These are phyloP conservation scores for Moesziomyces antarcticus DNA, from an alignment of 1,284 basidiomycete genomes.

Conservation along the genomic window DNA sequence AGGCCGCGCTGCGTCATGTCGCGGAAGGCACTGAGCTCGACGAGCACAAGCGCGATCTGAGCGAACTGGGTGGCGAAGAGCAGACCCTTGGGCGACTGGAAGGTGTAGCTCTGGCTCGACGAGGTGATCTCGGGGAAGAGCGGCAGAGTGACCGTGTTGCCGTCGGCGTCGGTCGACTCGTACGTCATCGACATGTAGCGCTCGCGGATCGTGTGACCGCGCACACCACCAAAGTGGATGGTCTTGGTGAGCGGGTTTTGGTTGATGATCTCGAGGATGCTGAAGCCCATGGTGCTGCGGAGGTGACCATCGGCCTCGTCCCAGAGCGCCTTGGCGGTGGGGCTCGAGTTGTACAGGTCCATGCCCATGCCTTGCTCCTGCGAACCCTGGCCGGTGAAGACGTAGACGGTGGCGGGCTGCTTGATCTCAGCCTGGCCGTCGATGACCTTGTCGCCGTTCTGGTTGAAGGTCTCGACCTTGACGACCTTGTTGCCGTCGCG, in stretches of 20 bases:
- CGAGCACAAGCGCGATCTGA: slow-evolving; percentile 92
- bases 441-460: slow-evolving; percentile 87
- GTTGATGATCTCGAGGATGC: slow-evolving; percentile 86
- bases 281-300: slow-evolving; percentile 92
- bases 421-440: slow-evolving; percentile 91
- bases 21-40: slow-evolving; percentile 96
- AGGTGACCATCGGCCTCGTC: slow-evolving; percentile 94
- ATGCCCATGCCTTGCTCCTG: slow-evolving; percentile 99
- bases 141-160: slow-evolving; percentile 72
- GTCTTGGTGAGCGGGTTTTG: slow-evolving; percentile 73
- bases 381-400: slow-evolving; percentile 98
- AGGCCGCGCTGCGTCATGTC: slow-evolving; percentile 97
- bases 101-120: slow-evolving; percentile 78
- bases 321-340: slow-evolving; percentile 95
- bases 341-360: slow-evolving; percentile 93
- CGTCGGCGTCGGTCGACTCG: slow-evolving; percentile 88
- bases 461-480: slow-evolving; percentile 87
- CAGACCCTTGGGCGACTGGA: slow-evolving; percentile 93
- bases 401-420: slow-evolving; percentile 85
- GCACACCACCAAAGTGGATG: slow-evolving; percentile 98
- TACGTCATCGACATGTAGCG: slow-evolving; percentile 99
- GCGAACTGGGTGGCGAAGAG: slow-evolving; percentile 98
- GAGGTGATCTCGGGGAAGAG: slow-evolving; percentile 63
- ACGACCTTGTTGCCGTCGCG: slow-evolving; percentile 76
- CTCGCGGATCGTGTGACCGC: slow-evolving; percentile 95